Percentiles rank a stretch among this genome's conserved stretches.
These are phyloP conservation scores for Diaporthe aspalathi DNA, from an alignment of 2,329 filamentous ascomycete genomes.

Conservation along the genomic window DNA sequence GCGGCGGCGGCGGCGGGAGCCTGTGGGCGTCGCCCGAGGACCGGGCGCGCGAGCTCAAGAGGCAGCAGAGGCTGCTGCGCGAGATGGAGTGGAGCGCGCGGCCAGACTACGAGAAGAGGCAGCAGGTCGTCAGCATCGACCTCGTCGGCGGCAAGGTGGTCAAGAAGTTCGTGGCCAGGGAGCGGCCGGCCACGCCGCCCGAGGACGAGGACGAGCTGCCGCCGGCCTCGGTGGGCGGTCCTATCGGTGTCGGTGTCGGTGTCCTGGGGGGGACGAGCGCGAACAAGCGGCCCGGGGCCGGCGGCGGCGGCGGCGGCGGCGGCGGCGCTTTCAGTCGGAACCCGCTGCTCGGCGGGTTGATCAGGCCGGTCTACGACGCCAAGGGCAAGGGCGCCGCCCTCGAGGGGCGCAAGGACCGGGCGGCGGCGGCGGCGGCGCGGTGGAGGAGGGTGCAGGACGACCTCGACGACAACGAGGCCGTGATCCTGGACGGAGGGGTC, in stretches of 20 bases:
- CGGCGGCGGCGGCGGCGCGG: slow-evolving; percentile 46
- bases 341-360: slow-evolving; percentile 72
- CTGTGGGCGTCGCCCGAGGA: slow-evolving; percentile 90
- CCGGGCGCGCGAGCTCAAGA: slow-evolving; percentile 83
- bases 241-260: slow-evolving; percentile 46
- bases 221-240: no score
- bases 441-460: slow-evolving; percentile 74
- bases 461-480: slow-evolving; percentile 66
- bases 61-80: slow-evolving; percentile 83
- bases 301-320: no score
- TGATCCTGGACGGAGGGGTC: slow-evolving; percentile 69
- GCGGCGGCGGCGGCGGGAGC: slow-evolving; percentile 63
- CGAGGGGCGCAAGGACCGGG: slow-evolving; percentile 56
- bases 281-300: slow-evolving; percentile 48
- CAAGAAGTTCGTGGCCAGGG: slow-evolving; percentile 73
- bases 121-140: slow-evolving; percentile 87
- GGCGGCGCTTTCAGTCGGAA: slow-evolving; percentile 76
- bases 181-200: slow-evolving; percentile 67
- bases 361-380: slow-evolving; percentile 70
- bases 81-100: slow-evolving; percentile 88
- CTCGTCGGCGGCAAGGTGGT: slow-evolving; percentile 82
- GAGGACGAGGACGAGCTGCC: slow-evolving; percentile 51
- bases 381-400: slow-evolving; percentile 62
- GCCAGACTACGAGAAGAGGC: slow-evolving; percentile 90
- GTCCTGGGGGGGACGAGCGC: slow-evolving; percentile 50